Evolutionary conservation across 2,329 filamentous ascomycete species (phyloP).

Genomic region (Bipolaris zeicola): DNA sequence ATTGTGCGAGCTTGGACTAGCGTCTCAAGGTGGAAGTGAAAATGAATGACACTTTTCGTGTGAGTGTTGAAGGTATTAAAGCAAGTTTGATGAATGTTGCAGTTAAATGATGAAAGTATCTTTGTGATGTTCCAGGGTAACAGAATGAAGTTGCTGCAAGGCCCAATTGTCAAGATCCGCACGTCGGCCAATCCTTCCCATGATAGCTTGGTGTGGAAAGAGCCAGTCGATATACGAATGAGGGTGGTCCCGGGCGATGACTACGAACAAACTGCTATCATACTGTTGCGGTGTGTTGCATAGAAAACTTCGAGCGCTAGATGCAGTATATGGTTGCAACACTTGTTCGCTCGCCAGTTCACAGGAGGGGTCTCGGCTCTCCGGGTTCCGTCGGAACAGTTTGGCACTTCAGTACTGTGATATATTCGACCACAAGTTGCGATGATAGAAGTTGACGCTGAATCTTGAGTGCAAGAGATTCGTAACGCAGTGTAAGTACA

Average conservation of each 20-base stretch:
- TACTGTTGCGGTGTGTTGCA: neutral
- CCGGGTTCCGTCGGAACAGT: neutral
- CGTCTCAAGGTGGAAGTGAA: conserved; percentile 8
- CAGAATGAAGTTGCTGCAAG: neutral
- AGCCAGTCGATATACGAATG: neutral
- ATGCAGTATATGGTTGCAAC: neutral
- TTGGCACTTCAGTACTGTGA: neutral
- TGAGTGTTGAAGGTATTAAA: neutral
- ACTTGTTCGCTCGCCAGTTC: neutral
- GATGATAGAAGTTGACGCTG: neutral
- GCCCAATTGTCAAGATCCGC: neutral
- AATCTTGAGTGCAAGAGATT: neutral
- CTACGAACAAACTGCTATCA: neutral
- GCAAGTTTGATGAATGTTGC: neutral
- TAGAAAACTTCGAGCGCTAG: neutral
- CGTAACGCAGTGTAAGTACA: neutral
- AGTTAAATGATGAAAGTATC: neutral
- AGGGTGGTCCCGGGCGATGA: neutral
- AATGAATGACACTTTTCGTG: neutral
- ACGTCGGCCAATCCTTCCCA: conserved; percentile 1
- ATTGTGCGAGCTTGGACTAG: neutral
- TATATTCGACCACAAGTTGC: neutral
- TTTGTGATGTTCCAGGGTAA: neutral
- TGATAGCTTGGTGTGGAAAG: neutral
- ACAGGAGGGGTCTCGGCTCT: neutral